Base-by-base conservation (phyloP, 345 rosid species). In the Ailanthus altissimus region DNA sequence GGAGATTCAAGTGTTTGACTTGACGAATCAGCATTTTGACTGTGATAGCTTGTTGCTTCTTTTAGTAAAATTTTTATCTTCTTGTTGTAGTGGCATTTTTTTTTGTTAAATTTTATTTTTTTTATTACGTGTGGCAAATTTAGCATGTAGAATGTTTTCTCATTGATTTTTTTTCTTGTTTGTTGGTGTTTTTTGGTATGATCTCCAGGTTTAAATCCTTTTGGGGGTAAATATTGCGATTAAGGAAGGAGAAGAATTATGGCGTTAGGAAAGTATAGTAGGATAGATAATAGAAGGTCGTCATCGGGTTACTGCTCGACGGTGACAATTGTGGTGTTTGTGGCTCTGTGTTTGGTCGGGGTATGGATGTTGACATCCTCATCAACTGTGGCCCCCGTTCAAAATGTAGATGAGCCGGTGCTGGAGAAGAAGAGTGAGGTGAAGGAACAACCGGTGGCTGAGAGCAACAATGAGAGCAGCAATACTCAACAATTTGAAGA, bases 311-410 rank as follows among this genome's bases (percentile, higher is more conserved):
- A 90, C 82, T 95, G 99, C 79, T 92, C 98, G 6, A 89, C 92
- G 0, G 92, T 95, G 85, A 88, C 94, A 0, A 81, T 93, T 64
- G 90, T 86, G 58, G 94, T 89, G 62, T 93, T 96, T 66, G 97
- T 96, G 83, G 98, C 91, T 42, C 84, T 96, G 21, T 96, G 98
- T 81, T 86, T 96, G 85, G 93, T 93, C 51, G 99, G 98, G 70
- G 85, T 90, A 46, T 96, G 99, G 99, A 96, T 96, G 97, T 85
- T 93, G 93, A 92, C 94, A 7, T 93, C 97, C 0, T 93, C 98
- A 2, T 89, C 94, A 2, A 88, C 94, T 8, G 82, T 85, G 21
- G 91, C 84, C 68, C 94, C 99, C 0, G 88, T 82, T 60, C 89
- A 86, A 80, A 89, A 70, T 76, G 86, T 85, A 21, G 94, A 92